These are phyloP conservation scores for Chrysopogon serrulatus DNA, from an alignment of 176 grass and related monocot species.

Conservation along the genomic window DNA sequence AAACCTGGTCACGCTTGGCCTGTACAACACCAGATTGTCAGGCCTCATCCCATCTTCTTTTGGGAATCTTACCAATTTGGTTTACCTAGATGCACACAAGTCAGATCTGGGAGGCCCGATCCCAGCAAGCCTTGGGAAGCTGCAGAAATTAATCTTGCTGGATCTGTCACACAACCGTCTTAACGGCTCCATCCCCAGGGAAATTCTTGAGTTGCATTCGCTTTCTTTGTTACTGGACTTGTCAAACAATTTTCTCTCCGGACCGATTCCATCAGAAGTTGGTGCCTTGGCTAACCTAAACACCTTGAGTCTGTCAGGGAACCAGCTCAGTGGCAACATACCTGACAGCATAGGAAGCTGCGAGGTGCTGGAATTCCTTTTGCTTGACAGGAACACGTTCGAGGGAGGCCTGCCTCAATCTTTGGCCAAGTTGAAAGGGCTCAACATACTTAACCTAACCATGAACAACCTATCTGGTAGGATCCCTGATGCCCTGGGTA, in stretches of 20 bases:
- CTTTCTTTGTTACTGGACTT: neutral
- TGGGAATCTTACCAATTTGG: neutral
- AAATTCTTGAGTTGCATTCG: neutral
- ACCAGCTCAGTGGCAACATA: constrained; percentile 15
- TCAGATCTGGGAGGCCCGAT: neutral
- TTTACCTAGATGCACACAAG: neutral
- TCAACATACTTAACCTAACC: constrained; percentile 13
- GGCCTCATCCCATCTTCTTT: neutral
- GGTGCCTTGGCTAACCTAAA: neutral
- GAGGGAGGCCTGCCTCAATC: constrained; percentile 21
- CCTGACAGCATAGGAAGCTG: constrained; percentile 2
- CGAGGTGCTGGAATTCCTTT: neutral
- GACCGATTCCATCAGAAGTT: neutral
- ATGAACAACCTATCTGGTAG: neutral
- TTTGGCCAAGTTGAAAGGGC: constrained; percentile 16
- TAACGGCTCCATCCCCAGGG: neutral
- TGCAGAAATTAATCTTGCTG: neutral
- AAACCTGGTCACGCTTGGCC: neutral
- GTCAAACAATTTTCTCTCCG: neutral
- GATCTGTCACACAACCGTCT: neutral
- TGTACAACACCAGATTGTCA: neutral
- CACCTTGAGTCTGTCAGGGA: neutral
- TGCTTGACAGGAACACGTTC: constrained; percentile 24
- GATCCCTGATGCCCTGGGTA: constrained; percentile 2
- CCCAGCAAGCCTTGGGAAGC: neutral